Base-by-base conservation (phyloP, 2,329 filamentous ascomycete genomes). In the Fusarium sp. region DNA sequence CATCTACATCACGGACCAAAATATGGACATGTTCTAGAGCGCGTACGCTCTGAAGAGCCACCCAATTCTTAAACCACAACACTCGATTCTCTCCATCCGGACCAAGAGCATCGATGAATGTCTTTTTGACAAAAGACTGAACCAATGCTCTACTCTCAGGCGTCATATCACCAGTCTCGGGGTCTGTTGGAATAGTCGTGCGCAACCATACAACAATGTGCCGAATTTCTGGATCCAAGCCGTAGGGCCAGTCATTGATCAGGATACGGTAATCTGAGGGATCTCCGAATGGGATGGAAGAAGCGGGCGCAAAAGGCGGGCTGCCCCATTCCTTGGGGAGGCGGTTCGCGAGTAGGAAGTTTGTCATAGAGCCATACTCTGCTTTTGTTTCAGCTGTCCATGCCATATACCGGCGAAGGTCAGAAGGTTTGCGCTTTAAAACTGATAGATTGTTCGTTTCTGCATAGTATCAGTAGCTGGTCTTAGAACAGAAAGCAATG, bases 1-100 rank as follows among this genome's bases (percentile, higher is more conserved):
- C 82, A 49, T 84, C 83, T 25, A 84, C 87, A 73, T 87, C 83
- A 57, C 81, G 85, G 53, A 91, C 87, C 75, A 91, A 77, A 34
- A 98, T 89, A 80, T 98, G 95, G 76, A 98, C 91, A 79, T 98
- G 95, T 82, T 97, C 95, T 49, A 98, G 84, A 5, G 92, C 88
- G 74, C 95, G 89, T 44, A 98, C 92, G 74, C 93, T 97, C 83
- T 98, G 97, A 77, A 98, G 82, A 27, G 90, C 89, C 64, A 89
- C 90, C 94, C 94, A 97, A 75, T 98, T 98, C 86, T 95, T 97
- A 82, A 98, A 98, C 94, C 94, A 98, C 66, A 94, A 78, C 46
- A 91, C 88, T 51, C 81, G 83, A 8, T 84, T 81, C 60, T 81
- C 80, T n/a, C 85, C 86, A 6, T 79, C 82, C 0, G 80, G 78